Conservation (phyloP, 2,329 filamentous ascomycete species). For the Calonectria naviculata region DNA sequence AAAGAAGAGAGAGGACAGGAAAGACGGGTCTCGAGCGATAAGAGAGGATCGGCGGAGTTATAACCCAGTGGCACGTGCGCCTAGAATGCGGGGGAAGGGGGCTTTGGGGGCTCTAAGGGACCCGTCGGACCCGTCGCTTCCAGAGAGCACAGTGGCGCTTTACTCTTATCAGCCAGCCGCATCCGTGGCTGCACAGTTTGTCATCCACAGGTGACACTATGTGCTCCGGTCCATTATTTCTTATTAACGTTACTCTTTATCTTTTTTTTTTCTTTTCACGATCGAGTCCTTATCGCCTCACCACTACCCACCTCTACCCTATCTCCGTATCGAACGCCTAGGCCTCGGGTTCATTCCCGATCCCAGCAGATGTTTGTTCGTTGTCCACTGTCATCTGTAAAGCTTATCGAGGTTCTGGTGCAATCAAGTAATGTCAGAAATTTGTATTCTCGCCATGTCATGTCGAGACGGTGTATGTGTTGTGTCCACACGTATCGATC, state of each 20-base stretch:
- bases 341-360: neutral
- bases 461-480: neutral
- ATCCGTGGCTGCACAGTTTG: neutral
- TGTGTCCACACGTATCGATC: neutral
- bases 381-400: neutral
- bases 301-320: neutral
- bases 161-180: slow-evolving; percentile 18
- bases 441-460: neutral
- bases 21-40: slow-evolving; percentile 8
- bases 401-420: neutral
- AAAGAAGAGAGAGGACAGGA: neutral
- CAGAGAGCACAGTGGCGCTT: neutral
- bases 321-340: neutral
- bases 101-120: neutral
- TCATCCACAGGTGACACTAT: neutral
- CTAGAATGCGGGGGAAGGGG: slow-evolving; percentile 21
- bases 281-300: neutral
- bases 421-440: neutral
- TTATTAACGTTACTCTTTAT: neutral
- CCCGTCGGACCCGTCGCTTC: neutral
- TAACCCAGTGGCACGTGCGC: slow-evolving; percentile 20
- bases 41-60: slow-evolving; percentile 16
- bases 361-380: neutral
- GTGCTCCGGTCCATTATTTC: neutral
- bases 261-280: neutral